Conservation (phyloP, 176 grass and related monocot species). For the Elaeis guineensis region DNA sequence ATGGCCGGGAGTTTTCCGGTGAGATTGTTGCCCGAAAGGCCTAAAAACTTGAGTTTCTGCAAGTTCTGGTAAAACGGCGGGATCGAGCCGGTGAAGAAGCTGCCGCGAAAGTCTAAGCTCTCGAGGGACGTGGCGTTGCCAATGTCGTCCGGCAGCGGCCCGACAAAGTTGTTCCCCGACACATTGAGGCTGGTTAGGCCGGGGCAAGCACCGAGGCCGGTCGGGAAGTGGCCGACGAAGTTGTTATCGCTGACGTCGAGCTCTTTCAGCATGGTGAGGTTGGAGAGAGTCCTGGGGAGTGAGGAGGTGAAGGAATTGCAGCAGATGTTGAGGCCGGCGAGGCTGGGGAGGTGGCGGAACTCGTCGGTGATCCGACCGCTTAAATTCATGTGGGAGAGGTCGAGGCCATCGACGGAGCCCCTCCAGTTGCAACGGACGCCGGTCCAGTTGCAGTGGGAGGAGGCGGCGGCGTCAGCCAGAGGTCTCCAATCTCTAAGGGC, state of each 20-base stretch:
- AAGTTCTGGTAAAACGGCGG: constrained; percentile 53
- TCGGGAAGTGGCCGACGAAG: constrained; percentile 66
- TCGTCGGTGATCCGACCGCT: constrained; percentile 57
- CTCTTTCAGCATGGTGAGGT: constrained; percentile 37
- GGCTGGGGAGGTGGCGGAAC: constrained; percentile 39
- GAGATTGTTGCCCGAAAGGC: constrained; percentile 90
- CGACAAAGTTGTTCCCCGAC: constrained; percentile 87
- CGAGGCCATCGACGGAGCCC: constrained; percentile 62
- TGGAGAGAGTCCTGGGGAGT: constrained; percentile 37
- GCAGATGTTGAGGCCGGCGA: constrained; percentile 57
- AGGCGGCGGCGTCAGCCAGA: not conserved
- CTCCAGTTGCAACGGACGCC: constrained; percentile 46
- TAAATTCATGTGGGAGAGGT: constrained; percentile 66
- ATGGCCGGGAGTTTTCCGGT: constrained; percentile 53
- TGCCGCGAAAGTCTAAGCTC: constrained; percentile 64
- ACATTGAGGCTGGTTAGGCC: constrained; percentile 51
- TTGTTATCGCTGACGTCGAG: constrained; percentile 85
- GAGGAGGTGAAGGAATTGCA: constrained; percentile 55
- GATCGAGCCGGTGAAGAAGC: constrained; percentile 72
- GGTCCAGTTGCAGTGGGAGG: constrained; percentile 57
- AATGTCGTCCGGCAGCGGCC: constrained; percentile 58
- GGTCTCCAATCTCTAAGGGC: constrained; percentile 48
- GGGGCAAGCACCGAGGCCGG: constrained; percentile 44
- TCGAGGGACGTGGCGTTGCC: constrained; percentile 49
- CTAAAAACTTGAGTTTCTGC: constrained; percentile 77